Percentiles rank a stretch among this genome's conserved stretches.
Evolutionary conservation across 1,284 basidiomycete species (phyloP).

Genomic region (Ustilago vetiveriae): DNA sequence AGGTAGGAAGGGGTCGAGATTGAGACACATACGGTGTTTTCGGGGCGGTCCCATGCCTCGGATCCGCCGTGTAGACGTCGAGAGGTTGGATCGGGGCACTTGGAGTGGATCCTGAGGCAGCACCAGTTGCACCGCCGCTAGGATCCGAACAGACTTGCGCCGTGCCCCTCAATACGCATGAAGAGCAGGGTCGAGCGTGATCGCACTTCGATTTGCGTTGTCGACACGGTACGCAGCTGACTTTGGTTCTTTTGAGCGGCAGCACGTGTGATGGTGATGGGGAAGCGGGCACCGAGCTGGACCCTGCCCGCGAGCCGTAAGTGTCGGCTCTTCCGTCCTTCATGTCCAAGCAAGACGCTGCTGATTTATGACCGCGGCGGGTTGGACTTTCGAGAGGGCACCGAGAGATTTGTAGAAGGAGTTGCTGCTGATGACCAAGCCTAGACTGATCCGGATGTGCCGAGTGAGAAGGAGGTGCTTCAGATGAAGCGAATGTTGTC

Average conservation of each 20-base stretch:
- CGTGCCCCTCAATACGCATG: conserved; percentile 32
- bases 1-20: conserved; percentile 2
- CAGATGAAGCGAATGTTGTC: no score
- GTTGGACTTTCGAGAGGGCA: no score
- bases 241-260: conserved; percentile 23
- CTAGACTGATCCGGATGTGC: no score
- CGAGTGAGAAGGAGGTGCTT: no score
- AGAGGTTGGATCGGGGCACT: not conserved
- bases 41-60: no score
- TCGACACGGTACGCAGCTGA: conserved; percentile 37
- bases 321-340: conserved; percentile 2
- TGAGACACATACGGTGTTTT: no score
- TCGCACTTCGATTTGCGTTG: conserved; percentile 43
- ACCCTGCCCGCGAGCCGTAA: not conserved
- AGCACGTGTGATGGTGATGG: conserved; percentile 5
- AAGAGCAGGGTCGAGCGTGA: conserved; percentile 37
- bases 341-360: not conserved
- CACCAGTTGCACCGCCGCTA: conserved; percentile 1
- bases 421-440: no score
- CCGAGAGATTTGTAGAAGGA: no score
- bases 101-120: conserved; percentile 2
- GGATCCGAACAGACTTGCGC: conserved; percentile 24
- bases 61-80: not conserved
- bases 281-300: conserved; percentile 7
- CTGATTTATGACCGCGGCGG: no score